Evolutionary conservation across 345 rosid species (phyloP), one percentile per base, ranked within the genome.

Genomic region (Salix arbutifolia): DNA sequence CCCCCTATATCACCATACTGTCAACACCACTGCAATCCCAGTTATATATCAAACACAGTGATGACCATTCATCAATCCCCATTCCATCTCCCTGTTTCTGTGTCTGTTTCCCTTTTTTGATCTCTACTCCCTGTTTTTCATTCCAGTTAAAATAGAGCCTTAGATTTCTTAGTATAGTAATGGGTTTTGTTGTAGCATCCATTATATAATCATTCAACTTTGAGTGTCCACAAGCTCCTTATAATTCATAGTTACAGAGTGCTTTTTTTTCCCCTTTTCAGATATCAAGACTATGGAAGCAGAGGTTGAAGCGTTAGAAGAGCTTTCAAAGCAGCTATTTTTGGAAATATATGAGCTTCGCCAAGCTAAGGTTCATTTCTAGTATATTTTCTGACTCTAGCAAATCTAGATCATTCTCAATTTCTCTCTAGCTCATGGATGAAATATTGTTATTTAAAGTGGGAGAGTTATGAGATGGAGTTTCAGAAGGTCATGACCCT

Each of bases 311-410:
- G 94, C 91, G 66, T 85, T 93, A 69, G 99, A 93, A 77, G 99
- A 93, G 86, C 92, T 96, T 33, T 96, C 99, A 35, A 96, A 93
- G 91, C 99, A 96, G 84, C 88, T 96, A 35, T 96, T 96, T 86
- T 79, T 96, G 88, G 99, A 96, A 84, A 93, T 96, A 56, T 96
- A 91, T 82, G 99, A 96, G 87, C 98, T 96, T 85, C 97, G 92
- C 78, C 98, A 93, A 78, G 94, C 99, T 78, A 96, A 93, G 97
- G 98, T 93, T 76, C 67, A 14, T 33, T 61, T 64, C 65, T 66
- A 46, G 31, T 23, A 70, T 38, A 66, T 80, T 28, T 79, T 79
- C 66, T 18, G 7, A 21, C 9, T 33, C n/a, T 42, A 25, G 65
- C 40, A 26, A 31, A 60, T 69, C 25, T 7, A 25, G 37, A 28